Evolutionary conservation across 441 rosid species (phyloP), one percentile per base, ranked within the genome.

Genomic region (Adansonia gregorii): DNA sequence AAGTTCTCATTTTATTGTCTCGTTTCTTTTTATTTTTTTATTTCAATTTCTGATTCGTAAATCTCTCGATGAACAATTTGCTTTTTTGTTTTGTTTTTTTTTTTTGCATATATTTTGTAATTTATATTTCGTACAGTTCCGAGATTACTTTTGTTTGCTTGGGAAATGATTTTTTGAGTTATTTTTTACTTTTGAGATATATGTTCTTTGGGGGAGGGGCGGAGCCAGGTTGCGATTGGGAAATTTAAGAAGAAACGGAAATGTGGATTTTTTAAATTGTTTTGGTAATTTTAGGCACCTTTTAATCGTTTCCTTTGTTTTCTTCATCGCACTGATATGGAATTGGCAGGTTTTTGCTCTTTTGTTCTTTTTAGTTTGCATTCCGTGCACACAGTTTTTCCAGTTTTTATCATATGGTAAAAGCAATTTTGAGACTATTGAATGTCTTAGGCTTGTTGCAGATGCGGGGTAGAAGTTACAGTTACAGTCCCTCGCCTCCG

Each of bases 401-500:
- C 12, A 19, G 4, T 24, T 45, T 45, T 45, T 12, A 11, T 19
- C 2, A 6, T 1, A 1, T 35, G 35, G 20, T 70, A 58, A 24
- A 48, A 31, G 24, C 10, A 22, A n/a, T 9, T 67, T 48, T 6
- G 6, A 24, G 8, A 22, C 4, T 27, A 24, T 35, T 17, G 17
- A 31, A 73, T 85, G 70, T 52, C 45, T 75, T 78, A 69, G 64
- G n/a, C 45, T 70, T 65, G 54, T 43, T 73, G 59, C 49, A 71
- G 74, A 90, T 89, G 96, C 87, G 93, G 88, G 90, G 93, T 22
- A 89, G 97, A 84, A 91, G 93, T 80, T 89, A 87, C 82, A 88
- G 96, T 85, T 93, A 93, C 88, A 93, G 95, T 74, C 99, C 94
- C 55, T 94, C 95, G 56, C 94, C 95, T 31, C 87, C 94, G 1